phyloP scores from a whole-genome alignment of 306 rosid genomes.

The Vigna angularis region DNA sequence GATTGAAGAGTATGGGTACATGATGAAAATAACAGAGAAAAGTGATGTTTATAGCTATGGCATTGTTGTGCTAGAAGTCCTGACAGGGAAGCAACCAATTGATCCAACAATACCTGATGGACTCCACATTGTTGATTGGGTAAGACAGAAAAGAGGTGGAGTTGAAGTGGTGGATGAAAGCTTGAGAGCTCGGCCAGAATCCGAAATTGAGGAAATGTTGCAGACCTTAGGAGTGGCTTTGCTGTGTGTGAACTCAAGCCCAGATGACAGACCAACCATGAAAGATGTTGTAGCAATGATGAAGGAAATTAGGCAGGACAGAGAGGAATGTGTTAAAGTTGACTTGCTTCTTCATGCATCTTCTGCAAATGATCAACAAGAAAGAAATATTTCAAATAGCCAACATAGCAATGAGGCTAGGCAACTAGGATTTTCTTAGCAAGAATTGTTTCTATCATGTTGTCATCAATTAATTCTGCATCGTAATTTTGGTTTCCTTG shows the following conservation, averaged over 20 bases:
- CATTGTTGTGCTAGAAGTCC: conserved; percentile 74
- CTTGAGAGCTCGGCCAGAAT: conserved; percentile 63
- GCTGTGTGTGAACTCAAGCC: conserved; percentile 73
- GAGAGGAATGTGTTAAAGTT: conserved; percentile 61
- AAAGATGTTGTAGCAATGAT: conserved; percentile 88
- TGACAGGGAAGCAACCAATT: conserved; percentile 89
- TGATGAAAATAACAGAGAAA: conserved; percentile 93
- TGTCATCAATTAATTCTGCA: conserved; percentile 28
- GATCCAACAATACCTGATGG: conserved; percentile 93
- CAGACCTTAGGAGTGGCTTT: conserved; percentile 87
- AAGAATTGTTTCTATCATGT: conserved; percentile 36
- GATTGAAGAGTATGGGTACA: conserved; percentile 79
- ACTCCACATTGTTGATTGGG: conserved; percentile 91
- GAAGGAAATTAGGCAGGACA: conserved; percentile 70
- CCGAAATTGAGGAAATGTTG: conserved; percentile 71
- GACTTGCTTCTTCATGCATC: conserved; percentile 52
- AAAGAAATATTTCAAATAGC: conserved; percentile 37
- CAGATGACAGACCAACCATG: conserved; percentile 85
- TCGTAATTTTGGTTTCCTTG: conserved; percentile 48
- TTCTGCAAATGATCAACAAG: conserved; percentile 53
- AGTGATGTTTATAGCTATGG: conserved; percentile 94
- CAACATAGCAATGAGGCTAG: conserved; percentile 21
- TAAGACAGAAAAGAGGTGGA: conserved; percentile 61
- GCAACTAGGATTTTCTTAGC: conserved; percentile 38
- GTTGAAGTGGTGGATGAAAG: conserved; percentile 63